Base-by-base conservation (phyloP, 805 yeast genomes). In the Komagataella kurtzmanii region DNA sequence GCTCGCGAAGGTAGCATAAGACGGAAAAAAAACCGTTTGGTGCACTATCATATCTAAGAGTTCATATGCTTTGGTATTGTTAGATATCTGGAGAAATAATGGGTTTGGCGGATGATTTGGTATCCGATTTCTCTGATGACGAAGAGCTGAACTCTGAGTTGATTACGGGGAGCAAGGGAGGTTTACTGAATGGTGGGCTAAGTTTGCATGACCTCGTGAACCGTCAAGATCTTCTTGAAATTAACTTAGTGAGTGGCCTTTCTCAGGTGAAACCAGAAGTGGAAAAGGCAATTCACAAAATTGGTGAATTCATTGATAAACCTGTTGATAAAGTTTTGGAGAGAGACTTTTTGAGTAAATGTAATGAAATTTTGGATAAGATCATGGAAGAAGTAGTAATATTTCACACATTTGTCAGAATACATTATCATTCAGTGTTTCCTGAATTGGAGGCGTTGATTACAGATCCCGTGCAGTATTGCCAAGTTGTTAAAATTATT, bases 401-500 rank as follows among this genome's bases (percentile, higher is more conserved):
- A 2, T 59, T 84, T 7, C 77, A 77, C 54, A 62, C 71, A 5
- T 76, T 75, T 50, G 65, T 84, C 44, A 76, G 72, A 49, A 60
- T 72, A 0, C 71, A 73, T 23, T 89, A 88, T 59, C 65, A 71
- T 7, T 71, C 75, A 3, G 75, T 82, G 17, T 88, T 88, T 65
- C 81, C 86, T 0, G 96, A 89, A 58, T 67, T 89, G 49, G 84
- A 75, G 21, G 67, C 81, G 0, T 66, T 89, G 44, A 72, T 87
- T 1, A 68, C 79, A 8, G 77, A 77, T 53, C 81, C 91, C 0
- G 61, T 76, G 0, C 82, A 81, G 52, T 89, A 80, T 64, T 77
- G 84, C 7, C 67, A 67, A 24, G 67, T 80, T 1, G 73, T 85
- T 2, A 55, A 64, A 43, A 56, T 75, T 0, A 64, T 88, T 2